Evolutionary conservation across 1,284 basidiomycete genomes (phyloP), one percentile per base, ranked within the genome.

Genomic region (Butyriboletus appendiculatus): DNA sequence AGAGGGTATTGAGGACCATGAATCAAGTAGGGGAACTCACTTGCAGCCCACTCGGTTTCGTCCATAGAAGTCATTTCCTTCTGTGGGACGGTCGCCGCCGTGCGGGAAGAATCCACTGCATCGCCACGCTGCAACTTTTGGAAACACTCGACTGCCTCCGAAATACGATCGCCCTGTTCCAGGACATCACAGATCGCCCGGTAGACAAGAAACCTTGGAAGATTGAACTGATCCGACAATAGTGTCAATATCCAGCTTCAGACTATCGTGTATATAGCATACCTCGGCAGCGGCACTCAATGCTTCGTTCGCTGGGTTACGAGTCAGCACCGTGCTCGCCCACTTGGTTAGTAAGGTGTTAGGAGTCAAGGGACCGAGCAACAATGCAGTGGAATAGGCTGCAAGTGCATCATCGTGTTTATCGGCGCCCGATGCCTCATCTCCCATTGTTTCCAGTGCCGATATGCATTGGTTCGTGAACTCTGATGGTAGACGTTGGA

Each of bases 101-200:
- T 24, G 24, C 5, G 24, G 24, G 5, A 24, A 24, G 24, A 24
- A 24, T 24, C 24, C 5, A 24, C 5, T 24, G 1, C 24, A 24
- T 24, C 24, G 24, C 24, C 24, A 24, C 4, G 24, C 12, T 26
- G 3, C 56, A 59, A 61, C 6, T 32, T 33, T 30, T 8, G 9
- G 26, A 58, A 43, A 20, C 33, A 52, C 2, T 32, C n/a, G 14
- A 48, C 16, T 18, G 48, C 48, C 12, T 52, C 53, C 14, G 3
- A 10, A 35, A 58, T 1, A 3, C 20, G 30, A 20, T 10, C 32
- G 0, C 26, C 9, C n/a, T 4, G 5, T 30, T 59, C 45, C 5
- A 59, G 43, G n/a, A 33, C 30, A 3, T 59, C 45, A 4, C 59
- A 61, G 1, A 58, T 52, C 6, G 3, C 38, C 15, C 14, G 47